Base-by-base conservation (phyloP, 169 alveolate species). In the Eimeria tenella region DNA sequence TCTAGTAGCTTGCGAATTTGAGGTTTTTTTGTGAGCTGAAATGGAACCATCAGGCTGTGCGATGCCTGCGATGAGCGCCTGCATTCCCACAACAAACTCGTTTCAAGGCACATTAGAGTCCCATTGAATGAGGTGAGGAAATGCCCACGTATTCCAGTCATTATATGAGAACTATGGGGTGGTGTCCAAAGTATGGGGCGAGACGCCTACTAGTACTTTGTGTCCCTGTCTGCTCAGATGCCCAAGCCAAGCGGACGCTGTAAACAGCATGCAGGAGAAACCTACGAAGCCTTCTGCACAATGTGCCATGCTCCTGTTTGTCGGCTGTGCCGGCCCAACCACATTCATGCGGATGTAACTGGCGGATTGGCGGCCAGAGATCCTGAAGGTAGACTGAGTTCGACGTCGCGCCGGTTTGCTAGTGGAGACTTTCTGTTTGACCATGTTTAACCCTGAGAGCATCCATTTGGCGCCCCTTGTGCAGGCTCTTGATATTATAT, bases 51-150 rank as follows among this genome's bases (percentile, higher is more conserved):
- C 74, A 97, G 96, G 93, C 96, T 98, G 25, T 98, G 99, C 94
- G 95, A 83, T 77, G 95, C 96, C 55, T 98, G 99, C 83, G 99
- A 98, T 81, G 97, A 94, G 42, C 94, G 96, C 74, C 95, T 97
- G 11, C 99, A 98, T 93, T 82, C 97, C 49, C 97, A 97, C 79
- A 97, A 97, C 94, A 97, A 97, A 83, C 96, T 98, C 52, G 99
- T 98, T 25, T 96, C 97, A 50, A 95, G 98, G 86, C 99, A 98
- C 90, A 97, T 98, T 17, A 86, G 99, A 23, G 97, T 97, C 68
- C 98, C 98, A 15, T 95, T 98, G 52, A 97, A 97, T 83, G 97
- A 97, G 96, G 98, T 97, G 42, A 71, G 95, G 53, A 68, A 11
- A 60, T 9, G 6, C 6, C n/a, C 15, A 60, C 7, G n/a, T 9